Evolutionary conservation across 78 protist genomes (phyloP), one percentile per base, ranked within the genome.

Genomic region (Protostelium mycophagum): DNA sequence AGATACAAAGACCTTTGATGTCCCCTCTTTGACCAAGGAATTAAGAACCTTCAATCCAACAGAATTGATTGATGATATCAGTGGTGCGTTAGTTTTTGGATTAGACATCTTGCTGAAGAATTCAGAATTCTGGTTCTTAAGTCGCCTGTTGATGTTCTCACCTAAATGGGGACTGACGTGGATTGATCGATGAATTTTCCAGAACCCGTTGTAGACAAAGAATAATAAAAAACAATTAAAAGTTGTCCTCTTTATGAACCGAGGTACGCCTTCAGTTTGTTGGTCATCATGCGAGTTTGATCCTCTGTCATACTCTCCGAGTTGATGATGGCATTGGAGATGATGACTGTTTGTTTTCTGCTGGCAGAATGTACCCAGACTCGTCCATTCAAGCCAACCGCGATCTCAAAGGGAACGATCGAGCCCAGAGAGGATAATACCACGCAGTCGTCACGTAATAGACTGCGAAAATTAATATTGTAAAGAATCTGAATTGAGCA

Each of bases 371-470:
- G 87, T 38, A 96, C 83, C 98, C 98, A 96, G 28, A 95, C 95
- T 63, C 96, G 90, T 23, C 97, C 98, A 91, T 96, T 96, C 28
- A 85, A 37, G 34, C 98, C 98, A 1, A 94, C 94, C 23, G 96
- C 95, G 28, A 95, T 36, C 39, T 96, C 98, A 36, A 92, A 95
- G 0, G 96, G 84, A 1, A 92, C 35, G 83, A 63, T 89, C 35
- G 39, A 35, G 1, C 96, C 98, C 34, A 96, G 63, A 51, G 86
- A 85, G 28, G 28, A 34, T 73, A 96, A 90, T 9, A 95, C 90
- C 37, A 38, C 63, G 39, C 94, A 86, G 35, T 91, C 92, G 38
- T 86, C 90, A n/a, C 86, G 87, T 36, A 92, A 83, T 90, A 90
- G 88, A 28, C 95, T 86, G 89, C 5, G 31, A 51, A 25, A 5